These are phyloP conservation scores for Trametes cubensis DNA, from an alignment of 768 basidiomycete genomes.

Conservation along the genomic window DNA sequence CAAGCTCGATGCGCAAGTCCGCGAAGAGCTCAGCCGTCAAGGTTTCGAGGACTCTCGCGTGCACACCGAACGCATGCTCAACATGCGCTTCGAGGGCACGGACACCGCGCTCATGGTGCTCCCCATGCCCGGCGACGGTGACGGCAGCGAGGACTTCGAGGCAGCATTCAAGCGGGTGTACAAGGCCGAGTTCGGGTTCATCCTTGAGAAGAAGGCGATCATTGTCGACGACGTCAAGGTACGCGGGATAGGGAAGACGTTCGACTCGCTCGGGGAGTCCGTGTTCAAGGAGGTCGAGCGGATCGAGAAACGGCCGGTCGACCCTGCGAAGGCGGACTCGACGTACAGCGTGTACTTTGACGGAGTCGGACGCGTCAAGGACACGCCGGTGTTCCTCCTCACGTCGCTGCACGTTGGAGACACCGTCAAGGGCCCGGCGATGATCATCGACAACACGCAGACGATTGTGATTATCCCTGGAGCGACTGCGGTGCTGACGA, in stretches of 20 bases:
- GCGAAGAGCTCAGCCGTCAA: slow-evolving; percentile 68
- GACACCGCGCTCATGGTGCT: slow-evolving; percentile 92
- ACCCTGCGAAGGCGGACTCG: slow-evolving; percentile 49
- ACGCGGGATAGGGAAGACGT: slow-evolving; percentile 89
- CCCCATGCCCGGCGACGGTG: slow-evolving; percentile 49
- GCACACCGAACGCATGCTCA: slow-evolving; percentile 77
- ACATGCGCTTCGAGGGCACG: slow-evolving; percentile 93
- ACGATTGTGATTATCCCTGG: slow-evolving; percentile 87
- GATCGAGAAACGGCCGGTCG: slow-evolving; percentile 46
- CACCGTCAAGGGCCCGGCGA: slow-evolving; percentile 78
- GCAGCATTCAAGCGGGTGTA: slow-evolving; percentile 79
- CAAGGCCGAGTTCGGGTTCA: slow-evolving; percentile 88
- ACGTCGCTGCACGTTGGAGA: slow-evolving; percentile 70
- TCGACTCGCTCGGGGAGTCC: slow-evolving; percentile 76
- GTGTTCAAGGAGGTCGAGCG: slow-evolving; percentile 74
- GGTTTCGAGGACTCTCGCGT: slow-evolving; percentile 81
- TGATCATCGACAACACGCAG: slow-evolving; percentile 95
- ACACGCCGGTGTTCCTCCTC: slow-evolving; percentile 81
- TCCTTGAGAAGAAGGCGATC: slow-evolving; percentile 80
- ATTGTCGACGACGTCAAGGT: slow-evolving; percentile 94
- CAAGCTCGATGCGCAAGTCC: slow-evolving; percentile 63
- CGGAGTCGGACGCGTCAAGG: slow-evolving; percentile 68
- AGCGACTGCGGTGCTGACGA: slow-evolving; percentile 65
- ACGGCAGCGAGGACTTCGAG: slow-evolving; percentile 73
- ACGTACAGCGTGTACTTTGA: slow-evolving; percentile 81